Base-by-base conservation (phyloP, 1,139 yeast genomes). In the Sugiyamaella xylanicola region DNA sequence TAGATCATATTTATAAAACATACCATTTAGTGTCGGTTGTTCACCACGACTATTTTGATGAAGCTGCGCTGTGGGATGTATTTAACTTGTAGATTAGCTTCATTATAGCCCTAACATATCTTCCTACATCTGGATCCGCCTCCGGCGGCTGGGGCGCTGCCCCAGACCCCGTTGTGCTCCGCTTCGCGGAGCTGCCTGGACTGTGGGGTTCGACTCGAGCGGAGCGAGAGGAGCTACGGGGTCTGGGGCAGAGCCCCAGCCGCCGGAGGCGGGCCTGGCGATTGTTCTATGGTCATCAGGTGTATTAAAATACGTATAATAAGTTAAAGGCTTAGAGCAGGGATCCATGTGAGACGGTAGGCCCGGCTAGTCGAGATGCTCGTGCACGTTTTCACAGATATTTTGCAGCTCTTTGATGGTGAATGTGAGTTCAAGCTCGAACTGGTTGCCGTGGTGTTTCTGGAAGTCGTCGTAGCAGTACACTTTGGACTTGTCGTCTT, bases 1-100 rank as follows among this genome's bases (percentile, higher is more conserved):
- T 93, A 63, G 81, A 82, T 57, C 71, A 76, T 15, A 78, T 91
- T 39, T 78, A 83, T 66, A 77, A 82, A 42, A 78, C 83, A 53
- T 88, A 87, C 63, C 84, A 83, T 63, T 77, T 95, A 66, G 92
- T 91, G 20, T 86, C 97, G 53, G 78, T 92, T 59, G 85, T 92
- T 40, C 90, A 89, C 69, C 97, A 91, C 70, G 93, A 92, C 65
- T 92, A 79, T 71, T 81, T 82, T 48, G 80, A 87, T 58, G 92
- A 86, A 63, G 76, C 78, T 58, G 95, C 86, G 1, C 77, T 92
- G 56, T 92, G 98, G 98, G 83, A 83, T 42, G 63, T 83, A 73
- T 88, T 54, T 69, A 22, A 16, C 21, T 21, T 13, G 22, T 17
- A 4, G 21, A 9, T 21, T 20, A 25, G 9, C 29, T 25, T 25